Evolutionary conservation across 768 basidiomycete species (phyloP).

Genomic region (Collybia sp.): DNA sequence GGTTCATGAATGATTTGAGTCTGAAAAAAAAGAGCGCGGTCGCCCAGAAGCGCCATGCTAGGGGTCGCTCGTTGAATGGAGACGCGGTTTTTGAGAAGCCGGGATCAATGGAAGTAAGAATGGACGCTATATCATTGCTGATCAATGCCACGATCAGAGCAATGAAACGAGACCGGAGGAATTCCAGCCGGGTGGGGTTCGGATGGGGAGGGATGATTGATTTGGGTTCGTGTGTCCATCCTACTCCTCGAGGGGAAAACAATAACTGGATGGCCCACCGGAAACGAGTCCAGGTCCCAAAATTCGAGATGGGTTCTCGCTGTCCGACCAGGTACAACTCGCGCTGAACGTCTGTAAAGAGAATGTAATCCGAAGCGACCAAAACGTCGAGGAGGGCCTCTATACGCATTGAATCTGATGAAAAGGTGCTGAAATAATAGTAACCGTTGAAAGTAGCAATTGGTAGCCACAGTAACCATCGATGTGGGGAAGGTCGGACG

Average conservation of each 20-base stretch:
- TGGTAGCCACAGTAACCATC: constrained; percentile 7
- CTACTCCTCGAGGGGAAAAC: constrained; percentile 4
- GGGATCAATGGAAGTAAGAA: no score
- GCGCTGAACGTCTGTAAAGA: constrained; percentile 10
- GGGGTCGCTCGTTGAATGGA: no score
- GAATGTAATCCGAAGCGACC: constrained; percentile 7
- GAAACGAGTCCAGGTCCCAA: constrained; percentile 4
- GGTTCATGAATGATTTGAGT: no score
- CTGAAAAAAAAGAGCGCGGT: no score
- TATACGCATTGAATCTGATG: no score
- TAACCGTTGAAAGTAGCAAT: constrained; percentile 1
- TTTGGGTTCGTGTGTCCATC: constrained; percentile 9
- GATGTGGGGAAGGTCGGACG: constrained; percentile 6
- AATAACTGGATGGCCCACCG: constrained; percentile 8
- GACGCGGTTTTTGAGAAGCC: no score
- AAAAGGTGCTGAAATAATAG: constrained; percentile 1
- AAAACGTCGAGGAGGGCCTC: not conserved
- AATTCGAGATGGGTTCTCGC: constrained; percentile 7
- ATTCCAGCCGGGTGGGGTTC: no score
- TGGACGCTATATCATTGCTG: no score
- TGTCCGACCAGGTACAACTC: constrained; percentile 6
- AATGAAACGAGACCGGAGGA: no score
- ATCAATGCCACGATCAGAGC: no score
- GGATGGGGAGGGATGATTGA: constrained; percentile 5
- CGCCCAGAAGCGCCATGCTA: no score